Percentiles rank a stretch among this genome's conserved stretches.
phyloP scores from a whole-genome alignment of 805 yeast genomes.

The Saccharomyces mikatae region DNA sequence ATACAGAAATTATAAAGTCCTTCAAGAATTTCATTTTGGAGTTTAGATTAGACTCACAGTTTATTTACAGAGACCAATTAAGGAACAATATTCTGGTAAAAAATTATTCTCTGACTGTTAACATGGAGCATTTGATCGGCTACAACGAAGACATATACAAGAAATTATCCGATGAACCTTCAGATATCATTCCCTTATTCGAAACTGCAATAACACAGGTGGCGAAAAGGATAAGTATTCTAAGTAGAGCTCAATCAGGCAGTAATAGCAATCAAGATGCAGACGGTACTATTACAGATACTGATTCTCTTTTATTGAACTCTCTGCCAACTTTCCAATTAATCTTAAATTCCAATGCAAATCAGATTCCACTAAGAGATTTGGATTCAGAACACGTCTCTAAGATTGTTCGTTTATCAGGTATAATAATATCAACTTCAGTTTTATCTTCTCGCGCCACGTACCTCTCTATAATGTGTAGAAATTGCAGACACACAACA shows the following conservation, averaged over 20 bases:
- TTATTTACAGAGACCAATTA: constrained; percentile 82
- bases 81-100: constrained; percentile 78
- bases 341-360: constrained; percentile 64
- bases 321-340: constrained; percentile 77
- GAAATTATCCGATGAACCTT: constrained; percentile 75
- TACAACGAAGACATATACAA: constrained; percentile 87
- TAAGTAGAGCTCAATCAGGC: constrained; percentile 19
- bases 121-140: constrained; percentile 75
- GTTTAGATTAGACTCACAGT: constrained; percentile 74
- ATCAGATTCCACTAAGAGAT: constrained; percentile 66
- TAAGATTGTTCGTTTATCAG: constrained; percentile 82
- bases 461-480: constrained; percentile 72
- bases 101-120: constrained; percentile 63
- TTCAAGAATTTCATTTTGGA: constrained; percentile 78
- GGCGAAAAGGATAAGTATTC: constrained; percentile 57
- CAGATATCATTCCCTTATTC: constrained; percentile 77
- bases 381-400: constrained; percentile 83
- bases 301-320: constrained; percentile 22
- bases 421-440: constrained; percentile 87
- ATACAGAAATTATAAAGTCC: constrained; percentile 63
- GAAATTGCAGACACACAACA: constrained; percentile 77
- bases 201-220: constrained; percentile 79
- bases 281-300: constrained; percentile 5
- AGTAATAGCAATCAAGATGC: constrained; percentile 9
- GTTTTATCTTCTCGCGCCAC: constrained; percentile 85